phyloP scores from a whole-genome alignment of 441 rosid genomes.

The Populus hybrid region DNA sequence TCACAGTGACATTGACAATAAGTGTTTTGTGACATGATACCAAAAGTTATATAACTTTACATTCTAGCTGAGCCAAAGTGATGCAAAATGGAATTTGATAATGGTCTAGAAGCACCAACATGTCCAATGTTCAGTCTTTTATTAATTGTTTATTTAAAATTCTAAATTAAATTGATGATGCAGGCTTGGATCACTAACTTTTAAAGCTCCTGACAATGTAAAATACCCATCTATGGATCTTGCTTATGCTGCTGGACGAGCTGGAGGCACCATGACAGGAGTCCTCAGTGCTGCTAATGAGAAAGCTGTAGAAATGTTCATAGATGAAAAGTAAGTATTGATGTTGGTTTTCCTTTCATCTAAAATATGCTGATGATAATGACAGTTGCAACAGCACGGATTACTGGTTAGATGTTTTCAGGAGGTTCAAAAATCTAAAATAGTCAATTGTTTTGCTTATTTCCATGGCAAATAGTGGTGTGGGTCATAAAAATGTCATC shows the following conservation, averaged over 20 bases:
- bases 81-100: background rate
- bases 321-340: conserved; percentile 67
- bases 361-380: background rate
- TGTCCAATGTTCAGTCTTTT: background rate
- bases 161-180: conserved; percentile 1
- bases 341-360: conserved; percentile 37
- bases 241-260: conserved; percentile 90
- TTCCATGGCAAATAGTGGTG: background rate
- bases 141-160: background rate
- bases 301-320: conserved; percentile 89
- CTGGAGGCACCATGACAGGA: conserved; percentile 98
- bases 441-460: background rate
- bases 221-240: conserved; percentile 95
- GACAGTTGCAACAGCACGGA: background rate
- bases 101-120: background rate
- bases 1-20: background rate
- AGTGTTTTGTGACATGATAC: background rate
- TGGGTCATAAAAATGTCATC: too few species aligned
- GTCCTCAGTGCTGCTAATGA: conserved; percentile 97
- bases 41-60: background rate
- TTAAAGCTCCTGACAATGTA: conserved; percentile 76
- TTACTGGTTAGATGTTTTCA: background rate
- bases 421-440: background rate
- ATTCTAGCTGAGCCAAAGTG: background rate
- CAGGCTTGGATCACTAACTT: conserved; percentile 88